Conservation (phyloP, 257 asterid species). For the Penstemon eatonii region DNA sequence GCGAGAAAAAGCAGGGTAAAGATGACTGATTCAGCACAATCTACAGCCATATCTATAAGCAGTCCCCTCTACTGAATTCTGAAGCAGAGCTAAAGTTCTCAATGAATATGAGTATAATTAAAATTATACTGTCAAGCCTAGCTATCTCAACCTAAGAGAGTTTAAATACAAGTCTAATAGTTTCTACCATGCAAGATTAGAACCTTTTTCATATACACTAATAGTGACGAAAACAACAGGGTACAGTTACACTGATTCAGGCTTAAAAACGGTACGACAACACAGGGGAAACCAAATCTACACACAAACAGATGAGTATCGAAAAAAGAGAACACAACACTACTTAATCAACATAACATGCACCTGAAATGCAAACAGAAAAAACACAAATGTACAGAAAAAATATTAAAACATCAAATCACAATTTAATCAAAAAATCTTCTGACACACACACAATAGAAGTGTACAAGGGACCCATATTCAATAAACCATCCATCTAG, state of each 20-base stretch:
- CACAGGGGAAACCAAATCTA: neutral
- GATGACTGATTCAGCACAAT: too few species aligned
- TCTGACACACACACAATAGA: neutral
- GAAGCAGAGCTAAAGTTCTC: too few species aligned
- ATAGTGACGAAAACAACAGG: neutral
- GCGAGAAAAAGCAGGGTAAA: too few species aligned
- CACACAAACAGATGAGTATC: neutral
- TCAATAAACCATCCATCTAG: neutral
- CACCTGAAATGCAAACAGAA: neutral
- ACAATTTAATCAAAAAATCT: neutral
- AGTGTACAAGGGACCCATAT: neutral
- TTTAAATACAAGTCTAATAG: neutral
- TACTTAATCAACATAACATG: neutral
- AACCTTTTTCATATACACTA: neutral
- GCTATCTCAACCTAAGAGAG: neutral
- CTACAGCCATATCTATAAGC: too few species aligned
- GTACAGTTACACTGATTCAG: neutral
- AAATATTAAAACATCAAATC: neutral
- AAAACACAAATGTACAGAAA: neutral
- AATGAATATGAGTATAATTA: too few species aligned
- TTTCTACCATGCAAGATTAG: neutral
- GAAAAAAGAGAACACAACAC: neutral
- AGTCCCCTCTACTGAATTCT: too few species aligned
- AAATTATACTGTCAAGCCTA: neutral
- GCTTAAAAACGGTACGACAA: neutral